Percentiles rank a stretch among this genome's conserved stretches.
Conservation (phyloP, 1,139 yeast species). For the Lodderomyces beijingensis region DNA sequence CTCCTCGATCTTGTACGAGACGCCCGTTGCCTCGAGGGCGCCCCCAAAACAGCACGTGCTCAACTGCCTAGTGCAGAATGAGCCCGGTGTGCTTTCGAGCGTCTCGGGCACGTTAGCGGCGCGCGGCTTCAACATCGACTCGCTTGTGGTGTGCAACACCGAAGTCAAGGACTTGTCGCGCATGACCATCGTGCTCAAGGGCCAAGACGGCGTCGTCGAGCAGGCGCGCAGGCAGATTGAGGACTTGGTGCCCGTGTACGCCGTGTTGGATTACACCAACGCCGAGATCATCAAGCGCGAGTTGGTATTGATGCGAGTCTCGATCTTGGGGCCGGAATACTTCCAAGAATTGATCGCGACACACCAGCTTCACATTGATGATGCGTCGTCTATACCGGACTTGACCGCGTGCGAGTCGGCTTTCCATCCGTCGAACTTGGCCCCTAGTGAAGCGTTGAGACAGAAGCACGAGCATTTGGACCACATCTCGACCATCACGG, state of each 20-base stretch:
- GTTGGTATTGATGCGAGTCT: slow-evolving; percentile 83
- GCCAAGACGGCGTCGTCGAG: slow-evolving; percentile 94
- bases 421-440: slow-evolving; percentile 84
- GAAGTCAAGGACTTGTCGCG: slow-evolving; percentile 93
- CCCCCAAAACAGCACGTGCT: slow-evolving; percentile 82
- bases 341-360: slow-evolving; percentile 91
- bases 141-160: slow-evolving; percentile 93
- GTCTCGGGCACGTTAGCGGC: slow-evolving; percentile 96
- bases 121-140: slow-evolving; percentile 96
- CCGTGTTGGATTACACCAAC: slow-evolving; percentile 89
- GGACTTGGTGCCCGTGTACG: slow-evolving; percentile 96
- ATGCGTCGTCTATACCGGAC: slow-evolving; percentile 41
- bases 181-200: slow-evolving; percentile 93
- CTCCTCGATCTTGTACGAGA: slow-evolving; percentile 88
- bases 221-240: slow-evolving; percentile 99
- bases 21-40: slow-evolving; percentile 70
- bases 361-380: slow-evolving; percentile 54
- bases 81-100: slow-evolving; percentile 93
- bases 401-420: slow-evolving; percentile 50
- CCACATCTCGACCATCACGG: slow-evolving; percentile 75
- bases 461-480: slow-evolving; percentile 87
- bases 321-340: slow-evolving; percentile 93
- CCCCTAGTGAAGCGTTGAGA: slow-evolving; percentile 89
- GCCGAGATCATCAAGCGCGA: slow-evolving; percentile 90
- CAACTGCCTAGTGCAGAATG: slow-evolving; percentile 96